Base-by-base conservation (phyloP, 495 filamentous ascomycete species). In the Podospora didyma region DNA sequence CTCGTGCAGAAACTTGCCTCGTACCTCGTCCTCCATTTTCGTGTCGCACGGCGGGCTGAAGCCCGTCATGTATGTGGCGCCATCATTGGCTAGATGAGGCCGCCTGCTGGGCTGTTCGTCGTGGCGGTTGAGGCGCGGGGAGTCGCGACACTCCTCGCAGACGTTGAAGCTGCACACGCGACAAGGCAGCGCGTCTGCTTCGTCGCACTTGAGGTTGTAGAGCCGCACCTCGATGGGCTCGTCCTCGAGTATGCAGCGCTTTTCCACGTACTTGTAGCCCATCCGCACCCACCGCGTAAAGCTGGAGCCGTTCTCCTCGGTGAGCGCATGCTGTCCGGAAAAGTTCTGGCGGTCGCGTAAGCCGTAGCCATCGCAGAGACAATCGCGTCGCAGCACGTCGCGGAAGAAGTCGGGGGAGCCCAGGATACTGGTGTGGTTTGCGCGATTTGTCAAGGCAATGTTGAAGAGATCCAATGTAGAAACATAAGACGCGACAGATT, bases 91-190 rank as follows among this genome's bases (percentile, higher is more conserved):
- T 11, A 5, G 35, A 35, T 39, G 28, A 26, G 35, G 49, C 19
- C 26, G 49, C 31, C 49, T 28, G 2, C 14, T n/a, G 1, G 5
- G 3, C 9, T 14, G 31, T 4, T 3, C 10, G 7, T 23, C 7
- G 11, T 21, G 20, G 16, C 11, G 11, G 6, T 7, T 39, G 19
- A 39, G 3, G 9, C 31, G 49, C 31, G 34, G 31, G 22, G 11
- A 51, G 31, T 51, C n/a, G 17, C 49, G 49, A 17, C 49, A 51
- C 49, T 51, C 49, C 34, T 51, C 49, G 34, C 49, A 51, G 49
- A 51, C 19, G 11, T 51, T 51, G 49, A 51, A 4, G 35, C 21
- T 34, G 20, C 49, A 51, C 22, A 22, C 41, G 10, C n/a, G 31
- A 28, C 49, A 51, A 20, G 49, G 28, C n/a, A 50, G 48, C 24